Base-by-base conservation (phyloP, 352 stramenopile genomes). In the Pythium insidiosum region DNA sequence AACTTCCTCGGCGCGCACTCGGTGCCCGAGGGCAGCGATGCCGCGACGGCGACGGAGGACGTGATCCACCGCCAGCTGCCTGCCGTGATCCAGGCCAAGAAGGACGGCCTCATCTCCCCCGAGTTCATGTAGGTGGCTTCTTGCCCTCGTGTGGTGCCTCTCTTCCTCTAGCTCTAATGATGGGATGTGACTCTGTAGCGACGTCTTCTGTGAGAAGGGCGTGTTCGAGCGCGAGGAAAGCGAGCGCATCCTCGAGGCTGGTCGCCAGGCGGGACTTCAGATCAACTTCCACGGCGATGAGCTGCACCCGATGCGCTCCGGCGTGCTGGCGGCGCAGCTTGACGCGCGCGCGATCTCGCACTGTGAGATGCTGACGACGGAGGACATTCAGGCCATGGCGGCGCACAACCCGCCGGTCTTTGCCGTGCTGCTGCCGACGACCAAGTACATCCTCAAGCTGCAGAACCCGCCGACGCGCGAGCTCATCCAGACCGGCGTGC, bases 211-310 rank as follows among this genome's bases (percentile, higher is more conserved):
- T 51, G 77, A 93, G 57, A 89, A 88, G 53, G 74, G 75, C 0
- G 78, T 93, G 4, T 93, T 90, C 34, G 75, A 93, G 55, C 69
- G 75, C 26, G 67, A 86, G 15, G 73, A 90, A 36, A 84, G 64
- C n/a, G 61, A 73, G 24, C 68, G 73, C 29, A 90, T 93, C 51
- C 49, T 93, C 18, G 61, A 74, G 22, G 76, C 74, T 4, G 80
- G 80, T 9, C 66, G 67, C 29, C 56, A 71, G 6, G 64, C 70
- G 30, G 80, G 80, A 16, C 60, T 93, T 36, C 63, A 83, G 38
- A 78, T 93, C 53, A 89, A 89, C 49, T 90, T 93, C 60, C 77
- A 93, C 47, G 80, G 74, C 28, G 80, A 93, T 37, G 77, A 93
- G 46, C 70, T 93, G 30, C 59, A 79, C 46, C 64, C 71, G 5